These are phyloP conservation scores for Schizonepeta tenuifolia DNA, from an alignment of 257 asterid genomes.

Conservation along the genomic window DNA sequence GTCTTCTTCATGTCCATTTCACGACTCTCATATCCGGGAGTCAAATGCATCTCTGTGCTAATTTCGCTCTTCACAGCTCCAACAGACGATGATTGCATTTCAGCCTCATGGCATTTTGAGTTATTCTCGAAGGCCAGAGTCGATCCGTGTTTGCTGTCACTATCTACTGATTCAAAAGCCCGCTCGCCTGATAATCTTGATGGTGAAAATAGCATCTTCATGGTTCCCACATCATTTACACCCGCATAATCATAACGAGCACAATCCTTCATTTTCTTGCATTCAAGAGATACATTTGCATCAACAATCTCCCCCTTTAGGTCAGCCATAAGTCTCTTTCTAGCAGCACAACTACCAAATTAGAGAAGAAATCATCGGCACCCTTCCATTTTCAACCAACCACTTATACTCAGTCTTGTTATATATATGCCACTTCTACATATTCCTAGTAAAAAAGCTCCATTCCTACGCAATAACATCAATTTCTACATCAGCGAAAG, in stretches of 20 bases:
- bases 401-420: not conserved
- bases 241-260: slow-evolving; percentile 18
- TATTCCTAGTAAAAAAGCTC: slow-evolving; percentile 13
- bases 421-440: not conserved
- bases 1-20: slow-evolving; percentile 29
- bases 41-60: slow-evolving; percentile 35
- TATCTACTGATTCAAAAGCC: slow-evolving; percentile 28
- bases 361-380: not conserved
- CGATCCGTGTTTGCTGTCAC: slow-evolving; percentile 34
- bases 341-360: not conserved
- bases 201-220: slow-evolving; percentile 26
- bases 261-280: slow-evolving; percentile 13
- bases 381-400: slow-evolving; percentile 23
- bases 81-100: slow-evolving; percentile 38
- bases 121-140: slow-evolving; percentile 29
- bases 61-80: slow-evolving; percentile 43
- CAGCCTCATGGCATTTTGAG: slow-evolving; percentile 34
- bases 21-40: slow-evolving; percentile 25
- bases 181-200: slow-evolving; percentile 39
- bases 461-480: slow-evolving; percentile 32
- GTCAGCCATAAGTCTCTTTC: slow-evolving; percentile 35
- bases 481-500: not conserved
- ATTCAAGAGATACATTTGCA: slow-evolving; percentile 24
- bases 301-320: slow-evolving; percentile 25
- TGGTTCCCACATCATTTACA: slow-evolving; percentile 9